Percentiles rank a stretch among this genome's conserved stretches.
phyloP scores from a whole-genome alignment of 192 early-diverging fungal genomes.

The Backusella luteola region DNA sequence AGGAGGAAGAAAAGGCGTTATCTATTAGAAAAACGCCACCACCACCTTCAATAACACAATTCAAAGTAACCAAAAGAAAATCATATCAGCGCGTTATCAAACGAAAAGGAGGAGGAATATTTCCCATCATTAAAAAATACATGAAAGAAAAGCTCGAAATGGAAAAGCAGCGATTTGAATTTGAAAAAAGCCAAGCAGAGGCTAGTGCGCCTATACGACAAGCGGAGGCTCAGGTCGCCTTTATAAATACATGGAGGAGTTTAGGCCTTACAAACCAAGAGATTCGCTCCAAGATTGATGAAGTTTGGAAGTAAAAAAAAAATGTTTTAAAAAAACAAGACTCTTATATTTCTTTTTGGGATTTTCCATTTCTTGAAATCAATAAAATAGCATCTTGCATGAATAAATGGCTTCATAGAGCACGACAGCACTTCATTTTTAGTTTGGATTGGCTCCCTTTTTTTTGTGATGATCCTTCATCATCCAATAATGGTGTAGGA shows the following conservation, averaged over 20 bases:
- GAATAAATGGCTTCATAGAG: neutral
- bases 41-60: neutral
- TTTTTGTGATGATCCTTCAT: neutral
- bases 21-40: neutral
- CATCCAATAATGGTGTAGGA: neutral
- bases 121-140: neutral
- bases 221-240: neutral
- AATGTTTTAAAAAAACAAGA: neutral
- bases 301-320: neutral
- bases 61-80: neutral
- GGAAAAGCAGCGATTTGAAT: neutral
- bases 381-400: neutral
- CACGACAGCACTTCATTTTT: neutral
- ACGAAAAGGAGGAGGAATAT: neutral
- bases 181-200: neutral
- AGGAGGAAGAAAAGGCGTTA: neutral
- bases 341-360: neutral
- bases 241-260: neutral
- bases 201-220: neutral
- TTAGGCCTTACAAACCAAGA: neutral
- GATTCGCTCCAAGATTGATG: neutral
- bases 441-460: neutral
- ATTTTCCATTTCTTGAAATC: too few species aligned
- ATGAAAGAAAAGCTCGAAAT: neutral
- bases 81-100: neutral